A percentile compares a stretch with the other conserved stretches of the same genome.
phyloP scores from a whole-genome alignment of 2,329 filamentous ascomycete genomes.

The Scedosporium boydii region DNA sequence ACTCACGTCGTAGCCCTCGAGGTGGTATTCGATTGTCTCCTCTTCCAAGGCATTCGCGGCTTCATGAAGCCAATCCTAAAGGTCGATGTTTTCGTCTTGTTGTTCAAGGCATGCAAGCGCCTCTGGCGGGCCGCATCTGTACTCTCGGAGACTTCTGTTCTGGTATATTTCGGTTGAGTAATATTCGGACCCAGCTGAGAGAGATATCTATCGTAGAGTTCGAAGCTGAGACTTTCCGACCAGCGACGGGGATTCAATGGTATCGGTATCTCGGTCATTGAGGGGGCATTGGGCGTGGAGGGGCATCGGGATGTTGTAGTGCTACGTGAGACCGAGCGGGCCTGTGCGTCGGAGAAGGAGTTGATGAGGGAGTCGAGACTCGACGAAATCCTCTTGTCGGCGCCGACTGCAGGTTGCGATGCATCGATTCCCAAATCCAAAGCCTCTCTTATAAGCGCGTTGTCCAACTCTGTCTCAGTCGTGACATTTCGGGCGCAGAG shows the following conservation, averaged over 20 bases:
- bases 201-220: constrained; percentile 43
- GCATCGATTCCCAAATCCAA: constrained; percentile 24
- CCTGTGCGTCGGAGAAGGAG: constrained; percentile 26
- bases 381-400: constrained; percentile 26
- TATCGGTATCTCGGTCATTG: constrained; percentile 3
- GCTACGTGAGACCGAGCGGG: constrained; percentile 32
- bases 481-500: constrained; percentile 21
- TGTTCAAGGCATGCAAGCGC: constrained; percentile 34
- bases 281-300: constrained; percentile 16
- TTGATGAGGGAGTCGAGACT: constrained; percentile 33
- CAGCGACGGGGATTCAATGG: constrained; percentile 14
- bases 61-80: constrained; percentile 32
- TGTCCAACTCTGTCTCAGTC: constrained; percentile 30
- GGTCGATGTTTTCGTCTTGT: constrained; percentile 32
- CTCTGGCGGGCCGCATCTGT: constrained; percentile 23
- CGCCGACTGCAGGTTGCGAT: constrained; percentile 12
- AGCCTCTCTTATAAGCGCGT: constrained; percentile 24
- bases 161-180: constrained; percentile 26
- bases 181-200: constrained; percentile 32
- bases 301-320: constrained; percentile 33
- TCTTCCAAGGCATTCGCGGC: constrained; percentile 31
- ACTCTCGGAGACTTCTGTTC: constrained; percentile 12
- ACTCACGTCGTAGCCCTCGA: constrained; percentile 24
- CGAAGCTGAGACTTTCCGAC: constrained; percentile 32
- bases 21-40: constrained; percentile 21